Evolutionary conservation across 306 rosid species (phyloP), one percentile per base, ranked within the genome.

Genomic region (Cucumis cinereus): DNA sequence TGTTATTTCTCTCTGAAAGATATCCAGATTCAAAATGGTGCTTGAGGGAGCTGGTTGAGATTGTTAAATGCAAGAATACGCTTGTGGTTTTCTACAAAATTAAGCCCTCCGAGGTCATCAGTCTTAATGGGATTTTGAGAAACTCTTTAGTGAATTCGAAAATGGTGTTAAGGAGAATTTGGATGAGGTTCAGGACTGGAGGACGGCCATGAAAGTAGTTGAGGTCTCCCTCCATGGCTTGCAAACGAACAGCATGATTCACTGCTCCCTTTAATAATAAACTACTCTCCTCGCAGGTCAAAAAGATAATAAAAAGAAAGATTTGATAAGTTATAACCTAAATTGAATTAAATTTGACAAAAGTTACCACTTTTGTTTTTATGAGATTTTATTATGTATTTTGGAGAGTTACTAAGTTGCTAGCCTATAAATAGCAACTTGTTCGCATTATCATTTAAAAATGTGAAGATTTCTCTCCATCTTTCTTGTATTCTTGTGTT

Each of bases 161-260:
- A 75, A 6, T 6, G 60, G 73, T 5, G 35, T 58, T 56, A 77
- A 77, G 54, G 50, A 50, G 28, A 30, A 77, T 28, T 30, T 38
- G 1, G 60, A 81, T 2, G 82, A 77, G 55, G 47, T 82, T 55
- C 58, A 84, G 23, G 79, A n/a, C 20, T 82, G 90, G 90, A 87
- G 40, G 76, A 10, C 3, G 40, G 83, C 90, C 30, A 80, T 84
- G 71, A 36, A 16, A 28, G 49, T 28, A 17, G 77, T 73, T 17
- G 77, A 50, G 62, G 33, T 17, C 77, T 30, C 30, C 2, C 6
- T 73, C 49, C 19, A 50, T 73, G 60, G 77, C 47, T 4, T 52
- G 62, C 47, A 11, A 47, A 49, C n/a, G 47, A 52, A 0, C 30
- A 52, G 62, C 35, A 73, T 28, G 77, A 50, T 50, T 52, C 28